phyloP scores from a whole-genome alignment of 169 alveolate genomes.

The Eimeria praecox region DNA sequence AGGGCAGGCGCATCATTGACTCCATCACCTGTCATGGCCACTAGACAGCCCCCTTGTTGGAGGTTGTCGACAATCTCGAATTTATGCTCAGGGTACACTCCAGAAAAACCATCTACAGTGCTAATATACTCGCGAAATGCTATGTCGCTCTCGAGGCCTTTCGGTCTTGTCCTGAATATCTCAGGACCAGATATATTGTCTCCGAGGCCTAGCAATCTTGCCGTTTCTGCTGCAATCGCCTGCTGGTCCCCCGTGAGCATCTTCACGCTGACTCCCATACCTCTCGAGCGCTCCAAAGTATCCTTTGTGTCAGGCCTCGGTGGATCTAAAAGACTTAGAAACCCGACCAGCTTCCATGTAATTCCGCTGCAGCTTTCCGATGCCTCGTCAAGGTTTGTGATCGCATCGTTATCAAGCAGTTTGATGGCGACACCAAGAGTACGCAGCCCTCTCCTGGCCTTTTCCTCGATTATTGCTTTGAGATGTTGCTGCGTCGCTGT shows the following conservation, averaged over 20 bases:
- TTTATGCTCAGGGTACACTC: conserved; percentile 93
- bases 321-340: conserved; percentile 84
- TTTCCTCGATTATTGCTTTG: conserved; percentile 68
- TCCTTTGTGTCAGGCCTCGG: conserved; percentile 87
- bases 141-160: conserved; percentile 73
- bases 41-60: conserved; percentile 86
- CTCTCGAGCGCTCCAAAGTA: conserved; percentile 85
- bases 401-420: conserved; percentile 46
- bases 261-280: conserved; percentile 91
- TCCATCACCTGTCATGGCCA: conserved; percentile 97
- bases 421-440: conserved; percentile 81
- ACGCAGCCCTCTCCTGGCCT: conserved; percentile 80
- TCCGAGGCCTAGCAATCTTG: conserved; percentile 87
- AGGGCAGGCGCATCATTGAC: conserved; percentile 97
- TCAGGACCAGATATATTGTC: conserved; percentile 85
- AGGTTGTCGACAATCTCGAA: conserved; percentile 88
- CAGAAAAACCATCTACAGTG: conserved; percentile 85
- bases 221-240: conserved; percentile 89
- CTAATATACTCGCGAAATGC: conserved; percentile 74
- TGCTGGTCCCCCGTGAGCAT: conserved; percentile 95
- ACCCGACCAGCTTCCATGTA: conserved; percentile 84
- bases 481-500: conserved; percentile 70
- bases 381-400: conserved; percentile 64
- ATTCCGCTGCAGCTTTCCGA: conserved; percentile 7
- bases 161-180: conserved; percentile 66